Evolutionary conservation across 345 rosid genomes (phyloP).

Genomic region (Salix dunnii): DNA sequence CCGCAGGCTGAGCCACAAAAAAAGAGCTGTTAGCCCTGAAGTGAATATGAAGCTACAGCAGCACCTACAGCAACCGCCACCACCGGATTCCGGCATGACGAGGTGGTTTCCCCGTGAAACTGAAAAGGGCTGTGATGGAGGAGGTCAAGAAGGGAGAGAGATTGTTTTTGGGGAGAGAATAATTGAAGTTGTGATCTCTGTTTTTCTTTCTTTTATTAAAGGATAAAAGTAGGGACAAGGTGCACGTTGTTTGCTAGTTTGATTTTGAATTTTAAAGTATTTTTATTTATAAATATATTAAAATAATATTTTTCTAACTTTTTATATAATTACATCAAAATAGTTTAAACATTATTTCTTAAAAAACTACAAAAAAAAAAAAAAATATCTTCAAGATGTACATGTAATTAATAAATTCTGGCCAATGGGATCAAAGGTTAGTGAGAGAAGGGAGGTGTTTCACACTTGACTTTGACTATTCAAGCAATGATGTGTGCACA

Average conservation of each 20-base stretch:
- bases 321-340: too few relatives aligned
- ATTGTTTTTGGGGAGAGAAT: neutral
- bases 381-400: too few relatives aligned
- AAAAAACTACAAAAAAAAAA: too few relatives aligned
- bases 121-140: neutral
- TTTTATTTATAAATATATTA: too few relatives aligned
- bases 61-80: conserved; percentile 40
- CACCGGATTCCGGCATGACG: conserved; percentile 28
- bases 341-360: too few relatives aligned
- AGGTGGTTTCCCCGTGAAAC: conserved; percentile 6
- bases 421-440: neutral
- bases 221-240: neutral
- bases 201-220: neutral
- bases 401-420: neutral
- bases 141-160: neutral
- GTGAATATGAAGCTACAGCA: conserved; percentile 57
- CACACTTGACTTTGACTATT: too few relatives aligned
- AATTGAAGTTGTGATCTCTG: neutral
- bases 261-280: too few relatives aligned
- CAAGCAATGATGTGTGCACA: neutral
- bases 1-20: conserved; percentile 76
- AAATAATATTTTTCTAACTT: too few relatives aligned
- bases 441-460: neutral
- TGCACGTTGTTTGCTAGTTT: neutral
- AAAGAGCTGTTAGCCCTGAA: conserved; percentile 55